Evolutionary conservation across 2,329 filamentous ascomycete genomes (phyloP), one percentile per base, ranked within the genome.

Genomic region (Huntiella decipiens): DNA sequence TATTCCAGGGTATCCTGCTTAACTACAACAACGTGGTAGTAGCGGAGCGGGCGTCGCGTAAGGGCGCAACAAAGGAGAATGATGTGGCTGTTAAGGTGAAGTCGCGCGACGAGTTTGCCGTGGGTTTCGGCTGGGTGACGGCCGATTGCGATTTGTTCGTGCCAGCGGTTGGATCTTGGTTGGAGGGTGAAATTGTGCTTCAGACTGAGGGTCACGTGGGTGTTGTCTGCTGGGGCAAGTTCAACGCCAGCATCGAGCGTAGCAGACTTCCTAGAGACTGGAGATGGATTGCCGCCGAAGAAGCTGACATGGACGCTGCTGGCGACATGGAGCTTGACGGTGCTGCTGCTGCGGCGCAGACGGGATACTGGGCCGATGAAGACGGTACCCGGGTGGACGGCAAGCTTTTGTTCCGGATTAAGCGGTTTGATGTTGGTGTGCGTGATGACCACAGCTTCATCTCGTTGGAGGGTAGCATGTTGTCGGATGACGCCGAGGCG

Each of bases 131-230:
- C 41, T 96, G 88, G 79, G 73, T 93, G 16, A 94, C 85, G 0
- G 85, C 81, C 1, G 85, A 92, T 16, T 81, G 94, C 51, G 68
- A 92, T 38, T 65, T 96, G 13, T 92, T 94, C 58, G 73, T 80
- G 31, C 88, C 91, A 0, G 67, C 70, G 45, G 73, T 74, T 39
- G 82, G 83, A 33, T 74, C 77, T 6, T 76, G 72, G 61, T 71
- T 96, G 57, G 79, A 87, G 53, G 91, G 85, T 8, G 78, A 71
- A 53, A 73, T 95, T 47, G 91, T 88, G 55, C 67, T 95, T 28
- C 84, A 93, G 58, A 88, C 81, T 41, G 83, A 91, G 54, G 85
- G 84, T 5, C 85, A 95, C 57, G 70, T 98, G 5, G 87, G 88
- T 15, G 73, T 95, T 2, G 76, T 92, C 8, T 91, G 85, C 59